These are phyloP conservation scores for Fonsecaea monophora DNA, from an alignment of 2,329 filamentous ascomycete species.

Conservation along the genomic window DNA sequence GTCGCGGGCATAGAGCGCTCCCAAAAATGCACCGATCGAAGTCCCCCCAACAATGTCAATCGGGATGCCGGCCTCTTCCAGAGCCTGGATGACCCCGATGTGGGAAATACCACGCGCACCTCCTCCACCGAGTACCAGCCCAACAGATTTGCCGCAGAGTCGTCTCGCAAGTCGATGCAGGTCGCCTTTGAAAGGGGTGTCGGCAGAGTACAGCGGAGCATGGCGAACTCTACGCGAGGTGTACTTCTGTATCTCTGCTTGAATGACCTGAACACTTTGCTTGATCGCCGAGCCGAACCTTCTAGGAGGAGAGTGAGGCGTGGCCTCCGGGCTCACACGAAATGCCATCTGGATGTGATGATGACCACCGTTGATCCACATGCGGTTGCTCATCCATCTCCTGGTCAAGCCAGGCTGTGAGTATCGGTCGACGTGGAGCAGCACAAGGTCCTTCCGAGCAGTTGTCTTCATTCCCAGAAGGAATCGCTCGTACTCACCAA, in stretches of 20 bases:
- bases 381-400: slow-evolving; percentile 86
- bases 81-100: slow-evolving; percentile 88
- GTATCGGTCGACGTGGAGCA: slow-evolving; percentile 88
- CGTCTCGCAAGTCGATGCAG: slow-evolving; percentile 91
- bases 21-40: slow-evolving; percentile 94
- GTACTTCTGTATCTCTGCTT: slow-evolving; percentile 98
- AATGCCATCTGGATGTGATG: slow-evolving; percentile 98
- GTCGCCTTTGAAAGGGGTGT: slow-evolving; percentile 93
- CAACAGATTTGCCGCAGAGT: slow-evolving; percentile 91
- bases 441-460: slow-evolving; percentile 86
- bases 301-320: slow-evolving; percentile 71
- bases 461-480: slow-evolving; percentile 97
- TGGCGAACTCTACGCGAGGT: slow-evolving; percentile 92
- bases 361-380: slow-evolving; percentile 98
- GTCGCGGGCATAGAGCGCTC: slow-evolving; percentile 92
- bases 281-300: slow-evolving; percentile 86
- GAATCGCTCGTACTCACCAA: slow-evolving; percentile 96
- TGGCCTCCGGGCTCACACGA: slow-evolving; percentile 75
- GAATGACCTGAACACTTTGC: slow-evolving; percentile 88
- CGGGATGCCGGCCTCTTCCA: slow-evolving; percentile 95
- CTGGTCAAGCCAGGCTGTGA: slow-evolving; percentile 83
- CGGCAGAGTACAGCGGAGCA: slow-evolving; percentile 84
- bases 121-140: slow-evolving; percentile 90
- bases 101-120: slow-evolving; percentile 92
- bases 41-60: slow-evolving; percentile 96